These are phyloP conservation scores for Lyophyllum atratum DNA, from an alignment of 768 basidiomycete genomes.

Conservation along the genomic window DNA sequence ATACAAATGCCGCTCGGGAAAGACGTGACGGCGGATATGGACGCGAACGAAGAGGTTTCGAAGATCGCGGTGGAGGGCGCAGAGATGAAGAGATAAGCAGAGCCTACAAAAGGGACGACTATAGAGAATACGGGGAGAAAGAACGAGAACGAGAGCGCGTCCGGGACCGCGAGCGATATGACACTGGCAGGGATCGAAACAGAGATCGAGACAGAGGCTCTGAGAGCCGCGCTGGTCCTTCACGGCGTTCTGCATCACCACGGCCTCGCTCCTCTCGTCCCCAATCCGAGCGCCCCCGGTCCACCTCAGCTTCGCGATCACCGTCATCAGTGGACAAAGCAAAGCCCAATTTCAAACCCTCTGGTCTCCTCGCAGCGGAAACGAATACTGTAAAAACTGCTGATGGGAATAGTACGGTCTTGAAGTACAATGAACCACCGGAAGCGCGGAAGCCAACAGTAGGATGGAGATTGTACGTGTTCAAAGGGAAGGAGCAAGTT, in stretches of 20 bases:
- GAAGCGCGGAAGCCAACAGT: constrained; percentile 91
- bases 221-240: constrained; percentile 22
- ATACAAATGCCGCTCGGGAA: constrained; percentile 4
- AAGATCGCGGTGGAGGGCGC: constrained; percentile 3
- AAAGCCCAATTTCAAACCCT: constrained; percentile 88
- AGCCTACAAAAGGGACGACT: constrained; percentile 12
- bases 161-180: constrained; percentile 47
- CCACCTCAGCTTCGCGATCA: constrained; percentile 43
- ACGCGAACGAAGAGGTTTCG: constrained; percentile 12
- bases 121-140: constrained; percentile 19
- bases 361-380: constrained; percentile 92
- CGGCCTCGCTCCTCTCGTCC: constrained; percentile 41
- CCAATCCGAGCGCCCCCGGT: constrained; percentile 33
- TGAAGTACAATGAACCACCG: constrained; percentile 99
- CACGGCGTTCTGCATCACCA: constrained; percentile 68
- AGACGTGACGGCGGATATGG: constrained; percentile 14
- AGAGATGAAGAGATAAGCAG: constrained; percentile 10
- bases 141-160: constrained; percentile 45
- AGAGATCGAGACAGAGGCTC: constrained; percentile 30
- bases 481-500: constrained; percentile 91
- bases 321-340: constrained; percentile 55
- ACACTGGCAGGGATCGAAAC: constrained; percentile 27
- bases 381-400: constrained; percentile 85
- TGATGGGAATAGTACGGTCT: constrained; percentile 77
- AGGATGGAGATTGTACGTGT: constrained; percentile 96